Base-by-base conservation (phyloP, 768 basidiomycete genomes). In the Hirschioporus abietinus region DNA sequence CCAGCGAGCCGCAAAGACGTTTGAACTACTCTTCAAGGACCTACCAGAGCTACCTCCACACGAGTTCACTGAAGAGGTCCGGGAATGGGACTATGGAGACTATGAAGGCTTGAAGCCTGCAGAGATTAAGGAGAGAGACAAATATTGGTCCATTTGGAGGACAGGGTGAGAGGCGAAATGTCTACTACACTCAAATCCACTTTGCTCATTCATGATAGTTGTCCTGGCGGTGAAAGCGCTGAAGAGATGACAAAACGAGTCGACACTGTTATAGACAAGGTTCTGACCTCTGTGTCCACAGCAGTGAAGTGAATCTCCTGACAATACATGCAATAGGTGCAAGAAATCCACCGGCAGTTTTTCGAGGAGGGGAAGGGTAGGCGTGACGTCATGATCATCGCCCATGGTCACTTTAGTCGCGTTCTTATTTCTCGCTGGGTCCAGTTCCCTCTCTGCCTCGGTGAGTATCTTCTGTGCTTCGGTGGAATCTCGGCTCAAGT, bases 31-130 rank as follows among this genome's bases (percentile, higher is more conserved):
- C 35, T 94, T 95, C 65, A 83, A 77, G 30, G 79, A 84, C 66
- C 70, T 83, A 42, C 75, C 76, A 4, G 67, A 78, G 64, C 64
- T 72, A 36, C 89, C 89, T 1, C 67, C 83, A 66, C 86, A 89
- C 72, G 71, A 82, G 23, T 73, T 86, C 35, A 87, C 88, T 0
- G 91, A 93, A 70, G 83, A 86, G 25, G 88, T 81, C 26, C 81
- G 87, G 58, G 94, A 96, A 75, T 96, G 93, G 93, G 91, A 96
- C 72, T 96, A 96, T 73, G 92, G 96, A 10, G 86, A 92, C 8
- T 97, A 92, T 72, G 95, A 96, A 74, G 95, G 95, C 6, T 84
- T 95, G 58, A 74, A 83, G 27, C 80, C 88, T n/a, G 78, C 85
- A n/a, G 92, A 96, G 71, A 96, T 96, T 71, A 79, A 86, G 68